Evolutionary conservation across 441 rosid species (phyloP).

Genomic region (Croton laevigatus): DNA sequence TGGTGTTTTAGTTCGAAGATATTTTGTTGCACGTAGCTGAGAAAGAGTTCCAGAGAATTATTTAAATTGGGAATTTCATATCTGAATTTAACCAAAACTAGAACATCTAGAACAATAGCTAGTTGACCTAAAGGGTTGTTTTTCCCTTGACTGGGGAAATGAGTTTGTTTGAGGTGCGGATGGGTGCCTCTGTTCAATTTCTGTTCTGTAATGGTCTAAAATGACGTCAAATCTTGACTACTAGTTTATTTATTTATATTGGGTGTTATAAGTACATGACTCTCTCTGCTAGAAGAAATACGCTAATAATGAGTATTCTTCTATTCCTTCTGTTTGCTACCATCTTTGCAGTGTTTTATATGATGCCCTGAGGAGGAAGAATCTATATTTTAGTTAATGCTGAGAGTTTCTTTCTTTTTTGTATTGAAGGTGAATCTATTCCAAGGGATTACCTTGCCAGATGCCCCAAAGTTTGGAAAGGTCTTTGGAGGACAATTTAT

Average conservation of each 20-base stretch:
- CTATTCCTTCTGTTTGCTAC: too few species aligned
- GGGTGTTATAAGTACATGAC: neutral
- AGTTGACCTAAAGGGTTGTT: neutral
- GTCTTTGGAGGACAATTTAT: constrained; percentile 95
- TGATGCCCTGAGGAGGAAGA: neutral
- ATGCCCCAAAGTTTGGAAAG: constrained; percentile 85
- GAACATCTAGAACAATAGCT: neutral
- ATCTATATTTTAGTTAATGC: neutral
- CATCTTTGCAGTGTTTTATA: neutral
- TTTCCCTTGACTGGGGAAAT: too few species aligned
- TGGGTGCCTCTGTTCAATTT: neutral
- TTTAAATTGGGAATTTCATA: neutral
- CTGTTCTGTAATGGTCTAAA: neutral
- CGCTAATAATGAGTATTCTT: neutral
- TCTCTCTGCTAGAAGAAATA: neutral
- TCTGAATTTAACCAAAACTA: neutral
- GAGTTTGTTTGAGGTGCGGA: neutral
- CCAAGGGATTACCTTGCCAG: constrained; percentile 79
- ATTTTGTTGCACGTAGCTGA: neutral
- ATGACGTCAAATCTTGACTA: neutral
- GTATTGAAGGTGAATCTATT: constrained; percentile 72
- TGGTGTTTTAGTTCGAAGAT: neutral
- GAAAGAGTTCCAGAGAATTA: neutral
- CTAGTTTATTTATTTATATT: neutral
- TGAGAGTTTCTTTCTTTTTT: constrained; percentile 8